Base-by-base conservation (phyloP, 768 basidiomycete species). In the Pleurotus djamor region DNA sequence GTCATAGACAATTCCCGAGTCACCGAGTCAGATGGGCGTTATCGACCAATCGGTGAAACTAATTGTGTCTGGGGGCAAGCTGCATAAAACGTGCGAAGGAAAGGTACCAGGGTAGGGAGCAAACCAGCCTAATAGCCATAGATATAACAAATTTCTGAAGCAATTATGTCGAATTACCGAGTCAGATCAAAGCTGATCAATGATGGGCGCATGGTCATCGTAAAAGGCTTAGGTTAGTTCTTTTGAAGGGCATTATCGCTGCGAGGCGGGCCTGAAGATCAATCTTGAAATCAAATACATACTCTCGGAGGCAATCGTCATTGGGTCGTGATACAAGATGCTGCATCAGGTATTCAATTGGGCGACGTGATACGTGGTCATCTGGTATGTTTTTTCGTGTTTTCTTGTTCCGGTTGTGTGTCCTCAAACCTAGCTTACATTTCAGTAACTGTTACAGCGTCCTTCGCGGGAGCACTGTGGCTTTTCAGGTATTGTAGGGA, bases 1-100 rank as follows among this genome's bases (percentile, higher is more conserved):
- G 54, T 55, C 54, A 55, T n/a, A n/a, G 44, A 55, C 54, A 55
- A 55, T 43, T 38, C 35, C 52, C 41, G n/a, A n/a, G 10, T 28
- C 21, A 28, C 21, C 21, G 21, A 28, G 21, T 28, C 38, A 41
- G 45, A 43, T n/a, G 9, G 28, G 16, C 52, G n/a, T 8, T 41
- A 55, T 55, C 54, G 43, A 16, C 54, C 54, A 55, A 55, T 55
- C 54, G 54, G 54, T 28, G 28, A 41, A 21, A 44, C 21, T 43
- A 7, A 32, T 33, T 43, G 17, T 7, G 17, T 16, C 49, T 33
- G 34, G 34, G 21, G 38, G 54, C 13, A 44, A 13, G 36, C 12
- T 16, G 16, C 14, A 50, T 48, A n/a, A 9, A 8, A 48, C 9
- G 28, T 50, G 34, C 34, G 34, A 12, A 32, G 32, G 21, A 32